Conservation (phyloP, 495 filamentous ascomycete genomes). For the Lasiosphaeria hispida region DNA sequence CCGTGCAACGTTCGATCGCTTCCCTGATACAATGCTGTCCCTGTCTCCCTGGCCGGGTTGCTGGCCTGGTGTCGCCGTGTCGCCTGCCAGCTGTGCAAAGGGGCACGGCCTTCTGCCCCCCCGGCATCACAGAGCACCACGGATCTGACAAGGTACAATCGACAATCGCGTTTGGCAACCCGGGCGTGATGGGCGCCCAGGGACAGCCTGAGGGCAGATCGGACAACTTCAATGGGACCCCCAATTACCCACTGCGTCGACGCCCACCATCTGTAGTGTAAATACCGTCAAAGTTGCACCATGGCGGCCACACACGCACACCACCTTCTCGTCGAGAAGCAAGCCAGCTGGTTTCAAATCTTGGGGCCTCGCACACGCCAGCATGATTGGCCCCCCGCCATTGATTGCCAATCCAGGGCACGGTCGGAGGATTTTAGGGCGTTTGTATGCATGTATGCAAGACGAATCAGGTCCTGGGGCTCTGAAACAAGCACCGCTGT, state of each 20-base stretch:
- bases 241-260: too few relatives aligned
- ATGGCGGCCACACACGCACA: too few relatives aligned
- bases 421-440: slow-evolving; percentile 8
- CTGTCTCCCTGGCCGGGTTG: background rate
- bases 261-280: too few relatives aligned
- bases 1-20: slow-evolving; percentile 9
- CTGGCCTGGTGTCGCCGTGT: background rate
- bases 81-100: slow-evolving; percentile 8
- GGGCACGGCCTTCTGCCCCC: background rate
- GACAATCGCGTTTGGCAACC: background rate
- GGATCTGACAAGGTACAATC: background rate
- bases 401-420: background rate
- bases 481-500: slow-evolving; percentile 5
- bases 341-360: background rate
- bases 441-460: slow-evolving; percentile 5
- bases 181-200: too few relatives aligned
- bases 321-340: background rate
- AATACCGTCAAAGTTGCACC: too few relatives aligned
- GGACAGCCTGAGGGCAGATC: too few relatives aligned
- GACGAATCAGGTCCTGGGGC: slow-evolving; percentile 4
- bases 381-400: slow-evolving; percentile 3
- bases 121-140: background rate
- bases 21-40: background rate
- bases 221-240: too few relatives aligned
- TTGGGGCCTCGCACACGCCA: background rate